Evolutionary conservation across 2,329 filamentous ascomycete genomes (phyloP).

Genomic region (Hypoxylon sp.): DNA sequence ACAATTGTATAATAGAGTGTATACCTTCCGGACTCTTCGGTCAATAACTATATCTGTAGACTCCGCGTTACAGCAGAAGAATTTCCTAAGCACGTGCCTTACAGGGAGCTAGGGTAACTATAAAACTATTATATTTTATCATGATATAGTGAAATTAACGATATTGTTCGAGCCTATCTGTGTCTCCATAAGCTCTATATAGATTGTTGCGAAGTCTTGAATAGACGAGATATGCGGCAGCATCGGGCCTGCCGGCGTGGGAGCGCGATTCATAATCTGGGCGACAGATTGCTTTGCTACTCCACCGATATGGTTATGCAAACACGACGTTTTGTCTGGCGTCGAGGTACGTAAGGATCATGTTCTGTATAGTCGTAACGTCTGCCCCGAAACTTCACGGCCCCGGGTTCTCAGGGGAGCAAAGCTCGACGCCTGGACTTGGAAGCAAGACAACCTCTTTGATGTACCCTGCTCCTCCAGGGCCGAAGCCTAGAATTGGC

Average conservation of each 20-base stretch:
- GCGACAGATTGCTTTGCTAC: too few species aligned
- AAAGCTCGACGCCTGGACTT: slow-evolving; percentile 25
- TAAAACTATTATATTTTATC: background rate
- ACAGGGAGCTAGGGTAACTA: background rate
- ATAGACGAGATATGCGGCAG: too few species aligned
- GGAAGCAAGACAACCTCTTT: slow-evolving; percentile 34
- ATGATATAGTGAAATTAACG: background rate
- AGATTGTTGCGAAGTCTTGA: too few species aligned
- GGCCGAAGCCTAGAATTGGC: slow-evolving; percentile 41
- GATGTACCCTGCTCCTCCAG: slow-evolving; percentile 38
- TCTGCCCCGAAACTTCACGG: slow-evolving; percentile 32
- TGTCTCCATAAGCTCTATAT: too few species aligned
- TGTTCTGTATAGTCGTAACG: slow-evolving; percentile 34
- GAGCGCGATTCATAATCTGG: too few species aligned
- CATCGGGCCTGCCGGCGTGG: too few species aligned
- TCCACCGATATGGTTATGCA: too few species aligned
- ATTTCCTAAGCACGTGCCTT: background rate
- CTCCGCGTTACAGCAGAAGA: background rate
- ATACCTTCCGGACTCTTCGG: background rate
- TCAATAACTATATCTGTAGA: background rate
- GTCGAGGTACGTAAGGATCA: slow-evolving; percentile 4
- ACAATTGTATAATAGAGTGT: background rate
- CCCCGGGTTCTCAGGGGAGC: background rate
- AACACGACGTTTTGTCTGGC: background rate
- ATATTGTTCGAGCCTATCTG: background rate